Percentiles rank a stretch among this genome's conserved stretches.
Evolutionary conservation across 306 rosid genomes (phyloP).

Genomic region (Senna tora): DNA sequence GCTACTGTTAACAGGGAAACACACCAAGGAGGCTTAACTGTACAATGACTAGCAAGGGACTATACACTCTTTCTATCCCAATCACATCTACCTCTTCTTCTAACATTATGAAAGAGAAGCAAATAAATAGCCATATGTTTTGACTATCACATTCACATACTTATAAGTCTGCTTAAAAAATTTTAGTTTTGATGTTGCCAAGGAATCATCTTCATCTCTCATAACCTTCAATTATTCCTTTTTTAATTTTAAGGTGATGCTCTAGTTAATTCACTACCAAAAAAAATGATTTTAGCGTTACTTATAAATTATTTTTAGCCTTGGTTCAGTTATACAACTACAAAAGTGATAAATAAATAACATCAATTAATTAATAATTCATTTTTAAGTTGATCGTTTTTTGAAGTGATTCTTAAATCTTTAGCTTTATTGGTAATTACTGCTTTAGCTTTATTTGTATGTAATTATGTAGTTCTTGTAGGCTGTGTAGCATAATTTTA

Average conservation of each 20-base stretch:
- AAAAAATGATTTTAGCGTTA: too few species aligned
- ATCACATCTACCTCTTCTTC: slow-evolving; percentile 47
- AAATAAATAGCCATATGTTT: slow-evolving; percentile 34
- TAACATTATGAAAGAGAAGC: slow-evolving; percentile 33
- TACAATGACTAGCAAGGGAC: slow-evolving; percentile 47
- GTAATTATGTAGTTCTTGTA: too few species aligned
- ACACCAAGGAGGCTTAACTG: slow-evolving; percentile 46
- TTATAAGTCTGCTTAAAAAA: slow-evolving; percentile 31
- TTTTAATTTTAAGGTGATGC: neutral
- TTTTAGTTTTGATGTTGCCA: slow-evolving; percentile 28
- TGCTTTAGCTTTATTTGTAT: too few species aligned
- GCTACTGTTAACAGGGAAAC: slow-evolving; percentile 35
- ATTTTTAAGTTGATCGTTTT: too few species aligned
- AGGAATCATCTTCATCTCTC: slow-evolving; percentile 16
- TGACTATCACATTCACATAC: slow-evolving; percentile 40
- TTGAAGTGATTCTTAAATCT: too few species aligned
- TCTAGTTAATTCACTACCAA: neutral
- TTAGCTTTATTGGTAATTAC: neutral
- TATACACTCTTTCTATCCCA: slow-evolving; percentile 40
- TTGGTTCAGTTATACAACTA: too few species aligned
- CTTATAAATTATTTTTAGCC: too few species aligned
- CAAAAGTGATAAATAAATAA: too few species aligned
- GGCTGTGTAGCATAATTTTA: too few species aligned
- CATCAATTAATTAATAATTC: too few species aligned
- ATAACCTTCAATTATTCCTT: neutral